Conservation (phyloP, 2,329 filamentous ascomycete genomes). For the Penicillium sp. region DNA sequence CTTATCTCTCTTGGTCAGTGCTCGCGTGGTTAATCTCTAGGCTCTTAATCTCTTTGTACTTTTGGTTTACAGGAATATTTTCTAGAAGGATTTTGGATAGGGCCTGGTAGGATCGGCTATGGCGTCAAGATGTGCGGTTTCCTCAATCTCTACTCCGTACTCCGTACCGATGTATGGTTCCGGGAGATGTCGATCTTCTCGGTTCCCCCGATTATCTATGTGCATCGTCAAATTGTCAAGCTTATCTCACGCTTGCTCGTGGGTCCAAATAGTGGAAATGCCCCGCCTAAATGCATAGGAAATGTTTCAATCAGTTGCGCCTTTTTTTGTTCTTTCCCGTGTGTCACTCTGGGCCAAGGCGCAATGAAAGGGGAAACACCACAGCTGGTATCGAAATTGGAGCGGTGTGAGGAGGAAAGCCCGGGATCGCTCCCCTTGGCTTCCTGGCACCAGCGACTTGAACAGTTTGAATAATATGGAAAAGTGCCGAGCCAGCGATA, state of each 20-base stretch:
- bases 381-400: not conserved
- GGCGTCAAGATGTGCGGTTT: not conserved
- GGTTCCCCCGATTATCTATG: not conserved
- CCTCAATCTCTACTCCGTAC: not conserved
- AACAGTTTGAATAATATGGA: not conserved
- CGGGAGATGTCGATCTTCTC: not conserved
- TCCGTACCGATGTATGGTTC: not conserved
- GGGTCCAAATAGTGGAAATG: not conserved
- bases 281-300: not conserved
- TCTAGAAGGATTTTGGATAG: not conserved
- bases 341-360: not conserved
- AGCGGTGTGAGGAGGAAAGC: not conserved
- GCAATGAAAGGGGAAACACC: not conserved
- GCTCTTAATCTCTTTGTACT: no score
- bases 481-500: no score
- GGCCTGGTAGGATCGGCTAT: not conserved
- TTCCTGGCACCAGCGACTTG: not conserved
- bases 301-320: not conserved
- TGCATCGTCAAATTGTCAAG: not conserved
- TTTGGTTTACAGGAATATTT: not conserved
- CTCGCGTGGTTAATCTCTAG: not conserved
- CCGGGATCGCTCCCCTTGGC: not conserved
- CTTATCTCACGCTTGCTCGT: not conserved
- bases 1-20: constrained; percentile 6
- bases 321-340: not conserved